A percentile compares a stretch with the other conserved stretches of the same genome.
Evolutionary conservation across 805 yeast genomes (phyloP).

Genomic region (Lachancea dasiensis): DNA sequence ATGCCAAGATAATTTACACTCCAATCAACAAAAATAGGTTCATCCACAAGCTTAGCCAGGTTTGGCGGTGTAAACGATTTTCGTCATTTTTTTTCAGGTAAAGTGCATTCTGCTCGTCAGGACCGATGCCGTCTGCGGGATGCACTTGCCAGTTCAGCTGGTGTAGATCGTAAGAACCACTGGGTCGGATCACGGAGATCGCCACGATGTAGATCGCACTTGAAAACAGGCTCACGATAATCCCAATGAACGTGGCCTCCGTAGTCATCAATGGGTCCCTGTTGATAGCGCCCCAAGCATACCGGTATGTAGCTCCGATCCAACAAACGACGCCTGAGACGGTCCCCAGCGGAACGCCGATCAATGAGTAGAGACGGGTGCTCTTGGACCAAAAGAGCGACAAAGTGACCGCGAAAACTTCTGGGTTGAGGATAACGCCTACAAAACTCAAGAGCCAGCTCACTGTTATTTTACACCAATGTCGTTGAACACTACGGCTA

Average conservation of each 20-base stretch:
- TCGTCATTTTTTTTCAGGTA: conserved; percentile 19
- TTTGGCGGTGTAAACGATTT: conserved; percentile 32
- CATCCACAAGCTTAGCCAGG: conserved; percentile 36
- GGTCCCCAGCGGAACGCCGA: conserved; percentile 41
- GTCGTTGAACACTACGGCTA: conserved; percentile 37
- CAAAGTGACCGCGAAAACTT: conserved; percentile 29
- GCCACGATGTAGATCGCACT: conserved; percentile 28
- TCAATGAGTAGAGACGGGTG: conserved; percentile 16
- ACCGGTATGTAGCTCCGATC: conserved; percentile 39
- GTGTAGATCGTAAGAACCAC: conserved; percentile 29
- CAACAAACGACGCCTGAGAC: conserved; percentile 48
- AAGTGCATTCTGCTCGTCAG: conserved; percentile 29
- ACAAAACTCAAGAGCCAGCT: conserved; percentile 37
- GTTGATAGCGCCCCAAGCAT: conserved; percentile 39
- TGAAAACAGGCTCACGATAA: conserved; percentile 35
- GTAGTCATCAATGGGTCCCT: conserved; percentile 42
- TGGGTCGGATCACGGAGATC: conserved; percentile 29
- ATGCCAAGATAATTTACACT: conserved; percentile 31
- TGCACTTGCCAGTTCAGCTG: conserved; percentile 18
- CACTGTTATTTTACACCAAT: conserved; percentile 38
- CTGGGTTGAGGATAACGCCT: conserved; percentile 38
- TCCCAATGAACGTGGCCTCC: conserved; percentile 41
- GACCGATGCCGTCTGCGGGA: conserved; percentile 35
- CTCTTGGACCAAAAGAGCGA: conserved; percentile 28
- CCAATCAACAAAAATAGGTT: conserved; percentile 32